phyloP scores from a whole-genome alignment of 495 filamentous ascomycete genomes.

The Penicillium salamii region DNA sequence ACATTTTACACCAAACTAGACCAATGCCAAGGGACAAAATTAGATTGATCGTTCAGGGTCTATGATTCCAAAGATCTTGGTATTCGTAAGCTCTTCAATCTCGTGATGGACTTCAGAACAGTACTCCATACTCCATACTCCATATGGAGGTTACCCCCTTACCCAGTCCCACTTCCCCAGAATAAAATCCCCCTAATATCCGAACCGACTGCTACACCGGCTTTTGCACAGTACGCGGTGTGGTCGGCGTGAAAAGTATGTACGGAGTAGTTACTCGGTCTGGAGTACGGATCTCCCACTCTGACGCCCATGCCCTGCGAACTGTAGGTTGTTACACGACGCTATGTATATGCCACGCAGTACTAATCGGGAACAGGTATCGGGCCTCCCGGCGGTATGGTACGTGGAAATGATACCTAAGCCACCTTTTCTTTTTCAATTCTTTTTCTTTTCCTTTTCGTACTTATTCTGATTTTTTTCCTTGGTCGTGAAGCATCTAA shows the following conservation, averaged over 20 bases:
- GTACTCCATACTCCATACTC: too few species aligned
- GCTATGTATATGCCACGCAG: slow-evolving; percentile 10
- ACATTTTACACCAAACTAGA: too few species aligned
- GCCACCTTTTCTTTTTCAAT: neutral
- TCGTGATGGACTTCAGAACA: too few species aligned
- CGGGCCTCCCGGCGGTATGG: neutral
- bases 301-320: neutral
- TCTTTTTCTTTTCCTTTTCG: neutral
- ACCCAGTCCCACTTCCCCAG: neutral
- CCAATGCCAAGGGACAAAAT: too few species aligned
- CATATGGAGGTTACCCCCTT: too few species aligned
- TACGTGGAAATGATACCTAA: neutral
- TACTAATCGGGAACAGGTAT: neutral
- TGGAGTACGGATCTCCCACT: too few species aligned
- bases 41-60: too few species aligned
- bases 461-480: too few species aligned
- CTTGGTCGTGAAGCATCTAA: too few species aligned
- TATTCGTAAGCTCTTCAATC: neutral
- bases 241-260: slow-evolving; percentile 1
- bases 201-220: slow-evolving; percentile 1
- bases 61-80: too few species aligned
- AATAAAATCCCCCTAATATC: neutral
- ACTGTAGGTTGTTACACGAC: slow-evolving; percentile 2
- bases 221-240: neutral
- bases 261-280: neutral